Percentiles rank a stretch among this genome's conserved stretches.
Evolutionary conservation across 2,329 filamentous ascomycete genomes (phyloP).

Genomic region (Ophiostoma ips): DNA sequence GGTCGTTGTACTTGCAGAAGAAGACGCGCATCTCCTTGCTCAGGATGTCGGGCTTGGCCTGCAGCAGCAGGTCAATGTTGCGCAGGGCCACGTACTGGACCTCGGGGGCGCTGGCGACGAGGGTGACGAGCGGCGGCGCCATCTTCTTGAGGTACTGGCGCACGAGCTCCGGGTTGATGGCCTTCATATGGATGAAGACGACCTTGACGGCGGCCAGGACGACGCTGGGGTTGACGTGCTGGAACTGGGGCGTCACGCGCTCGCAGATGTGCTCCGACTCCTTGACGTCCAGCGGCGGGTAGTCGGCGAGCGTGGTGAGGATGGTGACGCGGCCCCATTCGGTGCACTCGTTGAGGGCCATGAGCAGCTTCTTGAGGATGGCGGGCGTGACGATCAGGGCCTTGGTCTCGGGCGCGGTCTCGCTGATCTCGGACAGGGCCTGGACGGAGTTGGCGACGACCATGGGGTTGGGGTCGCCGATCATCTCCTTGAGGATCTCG

Average conservation of each 20-base stretch:
- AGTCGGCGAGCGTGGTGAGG: constrained; percentile 76
- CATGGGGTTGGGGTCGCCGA: constrained; percentile 97
- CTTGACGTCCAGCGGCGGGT: constrained; percentile 74
- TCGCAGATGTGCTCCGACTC: constrained; percentile 98
- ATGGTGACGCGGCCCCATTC: constrained; percentile 97
- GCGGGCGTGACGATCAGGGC: constrained; percentile 71
- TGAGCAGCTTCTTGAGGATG: constrained; percentile 85
- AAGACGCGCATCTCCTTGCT: constrained; percentile 97
- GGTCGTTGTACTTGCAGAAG: constrained; percentile 99
- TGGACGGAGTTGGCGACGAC: constrained; percentile 96
- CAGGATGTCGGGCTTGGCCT: constrained; percentile 91
- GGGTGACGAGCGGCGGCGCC: constrained; percentile 88
- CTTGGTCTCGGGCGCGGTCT: constrained; percentile 79
- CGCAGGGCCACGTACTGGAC: constrained; percentile 94
- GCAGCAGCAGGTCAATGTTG: constrained; percentile 90
- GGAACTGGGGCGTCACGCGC: constrained; percentile 88
- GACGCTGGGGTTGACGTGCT: constrained; percentile 95
- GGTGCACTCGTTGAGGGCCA: constrained; percentile 95
- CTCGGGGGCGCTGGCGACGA: constrained; percentile 89
- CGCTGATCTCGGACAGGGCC: constrained; percentile 78
- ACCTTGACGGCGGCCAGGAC: constrained; percentile 96
- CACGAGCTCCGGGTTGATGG: constrained; percentile 62
- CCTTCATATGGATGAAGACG: constrained; percentile 91
- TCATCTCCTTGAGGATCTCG: constrained; percentile 85
- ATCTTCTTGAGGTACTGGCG: constrained; percentile 94